phyloP scores from a whole-genome alignment of 2,329 filamentous ascomycete genomes.

The Ophiostoma perfectum region DNA sequence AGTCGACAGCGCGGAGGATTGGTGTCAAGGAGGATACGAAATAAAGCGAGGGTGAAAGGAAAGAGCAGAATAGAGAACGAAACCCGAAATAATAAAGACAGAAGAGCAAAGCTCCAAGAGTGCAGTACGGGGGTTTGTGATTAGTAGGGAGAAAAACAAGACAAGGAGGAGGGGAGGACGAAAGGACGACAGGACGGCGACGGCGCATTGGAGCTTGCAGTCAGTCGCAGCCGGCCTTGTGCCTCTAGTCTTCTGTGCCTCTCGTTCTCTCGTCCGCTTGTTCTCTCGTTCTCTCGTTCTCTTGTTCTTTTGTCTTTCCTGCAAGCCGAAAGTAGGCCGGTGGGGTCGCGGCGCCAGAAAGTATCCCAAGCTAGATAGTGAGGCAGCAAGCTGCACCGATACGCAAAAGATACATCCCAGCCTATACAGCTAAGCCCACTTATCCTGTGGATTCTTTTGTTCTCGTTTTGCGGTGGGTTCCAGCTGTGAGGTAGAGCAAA shows the following conservation, averaged over 20 bases:
- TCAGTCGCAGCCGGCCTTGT: too few species aligned
- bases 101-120: not conserved
- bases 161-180: conserved; percentile 10
- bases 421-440: not conserved
- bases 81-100: not conserved
- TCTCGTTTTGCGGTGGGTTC: conserved; percentile 2
- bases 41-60: not conserved
- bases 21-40: not conserved
- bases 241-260: not conserved
- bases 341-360: conserved; percentile 17
- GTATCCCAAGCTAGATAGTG: conserved; percentile 7
- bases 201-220: not conserved
- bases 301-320: conserved; percentile 1
- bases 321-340: conserved; percentile 17
- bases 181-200: conserved; percentile 6
- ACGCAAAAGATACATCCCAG: not conserved
- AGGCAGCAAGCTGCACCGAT: not conserved
- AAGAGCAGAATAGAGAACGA: not conserved
- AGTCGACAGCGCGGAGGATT: not conserved
- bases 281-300: not conserved
- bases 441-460: not conserved
- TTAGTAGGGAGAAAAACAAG: conserved; percentile 10
- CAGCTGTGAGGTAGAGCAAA: too few species aligned
- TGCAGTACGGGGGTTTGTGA: not conserved
- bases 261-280: conserved; percentile 6